Evolutionary conservation across 371 early-diverging fungal species (phyloP).

Genomic region (Lichtheimia hyalospora): DNA sequence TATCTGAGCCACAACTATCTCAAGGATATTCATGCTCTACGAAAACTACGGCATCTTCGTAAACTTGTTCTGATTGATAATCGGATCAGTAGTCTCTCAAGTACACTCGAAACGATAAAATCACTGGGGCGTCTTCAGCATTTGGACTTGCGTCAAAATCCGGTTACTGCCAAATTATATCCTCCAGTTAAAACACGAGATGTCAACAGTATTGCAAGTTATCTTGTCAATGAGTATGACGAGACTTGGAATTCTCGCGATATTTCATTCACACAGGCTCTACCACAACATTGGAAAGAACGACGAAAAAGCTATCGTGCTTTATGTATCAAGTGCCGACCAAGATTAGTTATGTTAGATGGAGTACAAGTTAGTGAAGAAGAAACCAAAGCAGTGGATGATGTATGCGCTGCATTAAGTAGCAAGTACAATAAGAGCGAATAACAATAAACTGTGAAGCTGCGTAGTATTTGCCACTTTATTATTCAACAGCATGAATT

Average conservation of each 20-base stretch:
- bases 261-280: constrained; percentile 24
- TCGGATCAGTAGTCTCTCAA: constrained; percentile 37
- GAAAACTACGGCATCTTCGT: constrained; percentile 42
- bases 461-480: too few species aligned
- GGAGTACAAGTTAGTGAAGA: constrained; percentile 22
- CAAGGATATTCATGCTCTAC: constrained; percentile 42
- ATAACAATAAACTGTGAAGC: too few species aligned
- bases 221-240: constrained; percentile 33
- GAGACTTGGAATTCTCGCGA: constrained; percentile 45
- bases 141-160: constrained; percentile 54
- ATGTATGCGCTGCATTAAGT: constrained; percentile 2
- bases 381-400: constrained; percentile 4
- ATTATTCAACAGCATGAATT: too few species aligned
- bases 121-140: constrained; percentile 37
- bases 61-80: constrained; percentile 55
- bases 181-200: constrained; percentile 18
- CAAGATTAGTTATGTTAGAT: constrained; percentile 46
- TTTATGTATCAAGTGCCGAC: constrained; percentile 39
- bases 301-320: constrained; percentile 50
- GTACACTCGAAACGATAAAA: constrained; percentile 34
- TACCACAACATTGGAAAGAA: constrained; percentile 42
- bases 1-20: constrained; percentile 55
- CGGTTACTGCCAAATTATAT: constrained; percentile 32
- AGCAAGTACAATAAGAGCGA: not conserved
- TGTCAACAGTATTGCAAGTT: constrained; percentile 7